Evolutionary conservation across 768 basidiomycete genomes (phyloP), one percentile per base, ranked within the genome.

Genomic region (Exidia glandulosa): DNA sequence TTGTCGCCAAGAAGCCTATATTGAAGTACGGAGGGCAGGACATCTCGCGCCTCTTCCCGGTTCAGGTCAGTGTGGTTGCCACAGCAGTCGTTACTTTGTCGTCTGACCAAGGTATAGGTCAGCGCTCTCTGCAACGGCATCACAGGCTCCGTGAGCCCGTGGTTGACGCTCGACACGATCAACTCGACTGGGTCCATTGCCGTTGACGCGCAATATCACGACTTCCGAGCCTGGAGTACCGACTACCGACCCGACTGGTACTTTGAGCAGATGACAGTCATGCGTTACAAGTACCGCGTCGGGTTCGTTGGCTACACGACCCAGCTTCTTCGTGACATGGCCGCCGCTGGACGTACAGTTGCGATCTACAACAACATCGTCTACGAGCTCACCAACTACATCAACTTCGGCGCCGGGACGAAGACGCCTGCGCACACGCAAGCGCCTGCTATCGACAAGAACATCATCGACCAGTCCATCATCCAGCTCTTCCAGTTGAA

Each of bases 211-310:
- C 77, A 84, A 66, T 99, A 98, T 70, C 96, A 98, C 70, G 95
- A 99, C 70, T 99, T 99, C 82, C 88, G 95, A 19, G 86, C 86
- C 0, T 85, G 78, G 68, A 87, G 86, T 34, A 88, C 85, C 61
- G 95, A 98, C 67, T 87, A 88, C 0, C 83, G 96, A 9, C 95
- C 96, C 0, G 96, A 99, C 69, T 99, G 96, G 96, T 99, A 98
- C 72, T 94, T 89, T 64, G 88, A 98, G 74, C 79, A 77, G 61
- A 98, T 99, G 96, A 88, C 90, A 2, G 71, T 81, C 68, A 87
- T 99, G 87, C 88, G 96, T 6, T 96, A 87, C 77, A 86, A 83
- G 58, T 84, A 83, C 65, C 88, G 95, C 37, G 81, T 85, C 41
- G 96, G 96, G 0, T 97, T 94, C 69, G 68, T 95, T 57, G 95